Percentiles rank a stretch among this genome's conserved stretches.
These are phyloP conservation scores for Triticum aestivum DNA, from an alignment of 176 grass and related monocot genomes.

Conservation along the genomic window DNA sequence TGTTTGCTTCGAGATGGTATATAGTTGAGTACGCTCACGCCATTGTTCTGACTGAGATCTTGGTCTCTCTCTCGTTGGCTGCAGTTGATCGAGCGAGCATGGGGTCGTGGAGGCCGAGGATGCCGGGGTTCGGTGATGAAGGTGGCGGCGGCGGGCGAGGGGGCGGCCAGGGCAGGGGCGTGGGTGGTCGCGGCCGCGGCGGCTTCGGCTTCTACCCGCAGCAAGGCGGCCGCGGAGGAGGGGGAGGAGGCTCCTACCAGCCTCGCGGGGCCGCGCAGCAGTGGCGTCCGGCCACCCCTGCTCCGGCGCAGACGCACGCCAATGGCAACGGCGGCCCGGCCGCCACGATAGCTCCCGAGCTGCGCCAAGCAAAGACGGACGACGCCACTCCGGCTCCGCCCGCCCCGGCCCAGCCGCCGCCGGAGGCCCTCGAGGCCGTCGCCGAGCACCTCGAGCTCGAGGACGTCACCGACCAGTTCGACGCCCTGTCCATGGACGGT, in stretches of 20 bases:
- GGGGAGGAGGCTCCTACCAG: neutral
- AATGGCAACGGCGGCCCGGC: slow-evolving; percentile 20
- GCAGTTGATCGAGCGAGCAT: slow-evolving; percentile 39
- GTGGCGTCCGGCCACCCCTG: slow-evolving; percentile 18
- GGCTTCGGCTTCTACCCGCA: slow-evolving; percentile 31
- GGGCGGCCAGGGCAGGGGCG: slow-evolving; percentile 21
- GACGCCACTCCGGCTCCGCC: slow-evolving; percentile 43
- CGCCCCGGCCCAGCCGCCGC: slow-evolving; percentile 19
- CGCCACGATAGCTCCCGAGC: slow-evolving; percentile 71
- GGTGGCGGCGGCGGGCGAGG: slow-evolving; percentile 40
- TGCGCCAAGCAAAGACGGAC: slow-evolving; percentile 88
- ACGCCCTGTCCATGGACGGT: slow-evolving; percentile 41
- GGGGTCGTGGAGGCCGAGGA: slow-evolving; percentile 47
- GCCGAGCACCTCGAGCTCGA: slow-evolving; percentile 44
- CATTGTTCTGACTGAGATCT: neutral
- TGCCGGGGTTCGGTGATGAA: slow-evolving; percentile 37
- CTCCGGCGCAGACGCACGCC: slow-evolving; percentile 15
- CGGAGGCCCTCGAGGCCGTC: neutral
- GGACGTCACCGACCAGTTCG: slow-evolving; percentile 22
- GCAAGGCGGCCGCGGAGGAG: slow-evolving; percentile 39
- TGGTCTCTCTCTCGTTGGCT: neutral
- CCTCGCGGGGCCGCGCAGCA: slow-evolving; percentile 26
- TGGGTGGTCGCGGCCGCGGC: neutral
- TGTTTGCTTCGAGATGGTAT: neutral
- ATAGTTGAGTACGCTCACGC: neutral